Conservation (phyloP, 2,329 filamentous ascomycete species). For the Chaetomiaceae sp. region DNA sequence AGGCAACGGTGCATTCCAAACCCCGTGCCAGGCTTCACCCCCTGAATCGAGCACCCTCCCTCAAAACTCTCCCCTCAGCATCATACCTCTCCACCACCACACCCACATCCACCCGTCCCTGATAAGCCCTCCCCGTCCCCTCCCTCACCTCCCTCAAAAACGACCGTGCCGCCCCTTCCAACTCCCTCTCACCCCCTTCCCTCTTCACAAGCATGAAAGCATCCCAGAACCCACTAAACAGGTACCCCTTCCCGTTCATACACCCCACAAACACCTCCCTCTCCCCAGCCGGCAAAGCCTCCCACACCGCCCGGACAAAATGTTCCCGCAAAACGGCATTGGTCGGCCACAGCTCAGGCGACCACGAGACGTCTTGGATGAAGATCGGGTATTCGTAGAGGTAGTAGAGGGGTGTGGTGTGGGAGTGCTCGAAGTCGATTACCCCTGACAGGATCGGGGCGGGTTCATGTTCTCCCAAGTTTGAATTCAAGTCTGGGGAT, state of each 20-base stretch:
- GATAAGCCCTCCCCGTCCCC: too few species aligned
- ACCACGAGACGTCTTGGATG: conserved; percentile 9
- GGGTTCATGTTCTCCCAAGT: too few species aligned
- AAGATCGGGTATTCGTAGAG: conserved; percentile 13
- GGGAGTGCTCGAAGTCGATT: conserved; percentile 12
- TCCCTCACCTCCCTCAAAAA: too few species aligned
- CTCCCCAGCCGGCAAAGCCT: not conserved
- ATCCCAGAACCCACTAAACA: conserved; percentile 1
- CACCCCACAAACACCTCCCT: not conserved
- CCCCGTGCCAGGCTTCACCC: too few species aligned
- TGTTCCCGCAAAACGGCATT: conserved; percentile 6
- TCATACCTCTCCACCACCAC: too few species aligned
- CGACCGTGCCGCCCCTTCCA: too few species aligned
- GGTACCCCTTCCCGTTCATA: conserved; percentile 4
- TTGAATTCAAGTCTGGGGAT: not conserved
- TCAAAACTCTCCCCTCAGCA: too few species aligned
- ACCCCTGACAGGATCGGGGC: not conserved
- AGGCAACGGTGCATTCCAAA: too few species aligned
- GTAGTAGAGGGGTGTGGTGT: conserved; percentile 5
- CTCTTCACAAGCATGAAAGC: not conserved
- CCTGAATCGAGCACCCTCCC: not conserved
- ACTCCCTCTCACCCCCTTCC: too few species aligned
- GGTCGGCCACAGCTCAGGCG: not conserved
- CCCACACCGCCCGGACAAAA: conserved; percentile 4
- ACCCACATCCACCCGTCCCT: too few species aligned